Conservation (phyloP, 2,329 filamentous ascomycete species). For the Fusarium sulawesiense region DNA sequence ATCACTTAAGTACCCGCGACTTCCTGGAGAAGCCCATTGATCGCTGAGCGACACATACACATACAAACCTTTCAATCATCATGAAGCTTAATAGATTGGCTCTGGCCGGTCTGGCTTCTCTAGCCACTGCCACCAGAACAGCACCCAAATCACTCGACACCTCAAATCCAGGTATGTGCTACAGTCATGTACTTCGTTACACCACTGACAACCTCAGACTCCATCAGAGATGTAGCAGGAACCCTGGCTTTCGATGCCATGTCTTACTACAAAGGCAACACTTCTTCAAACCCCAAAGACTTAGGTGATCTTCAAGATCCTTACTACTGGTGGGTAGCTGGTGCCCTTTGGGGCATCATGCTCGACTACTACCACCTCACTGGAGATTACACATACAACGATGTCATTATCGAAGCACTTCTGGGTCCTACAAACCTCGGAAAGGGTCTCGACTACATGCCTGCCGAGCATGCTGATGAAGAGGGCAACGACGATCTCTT, state of each 20-base stretch:
- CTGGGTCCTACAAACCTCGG: constrained; percentile 67
- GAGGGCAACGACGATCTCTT: constrained; percentile 81
- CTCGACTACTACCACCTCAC: constrained; percentile 77
- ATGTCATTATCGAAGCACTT: constrained; percentile 68
- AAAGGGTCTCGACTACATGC: constrained; percentile 69
- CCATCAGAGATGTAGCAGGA: constrained; percentile 70
- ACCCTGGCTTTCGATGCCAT: constrained; percentile 71
- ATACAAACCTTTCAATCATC: background rate
- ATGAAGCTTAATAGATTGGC: constrained; percentile 34
- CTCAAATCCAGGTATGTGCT: constrained; percentile 30
- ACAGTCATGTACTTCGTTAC: background rate
- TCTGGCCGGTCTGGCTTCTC: constrained; percentile 29
- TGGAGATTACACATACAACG: constrained; percentile 70
- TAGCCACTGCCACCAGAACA: constrained; percentile 31
- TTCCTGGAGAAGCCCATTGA: constrained; percentile 21
- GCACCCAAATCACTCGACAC: constrained; percentile 38
- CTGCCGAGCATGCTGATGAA: constrained; percentile 64
- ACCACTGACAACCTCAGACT: constrained; percentile 57
- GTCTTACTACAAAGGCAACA: constrained; percentile 73
- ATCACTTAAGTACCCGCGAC: background rate
- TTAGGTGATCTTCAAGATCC: constrained; percentile 73
- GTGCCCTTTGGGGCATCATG: constrained; percentile 74
- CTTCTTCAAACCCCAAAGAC: constrained; percentile 62
- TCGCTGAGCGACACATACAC: constrained; percentile 20
- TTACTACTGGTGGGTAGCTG: constrained; percentile 77